phyloP scores from a whole-genome alignment of 345 rosid species.

The Salix koriyanagi region DNA sequence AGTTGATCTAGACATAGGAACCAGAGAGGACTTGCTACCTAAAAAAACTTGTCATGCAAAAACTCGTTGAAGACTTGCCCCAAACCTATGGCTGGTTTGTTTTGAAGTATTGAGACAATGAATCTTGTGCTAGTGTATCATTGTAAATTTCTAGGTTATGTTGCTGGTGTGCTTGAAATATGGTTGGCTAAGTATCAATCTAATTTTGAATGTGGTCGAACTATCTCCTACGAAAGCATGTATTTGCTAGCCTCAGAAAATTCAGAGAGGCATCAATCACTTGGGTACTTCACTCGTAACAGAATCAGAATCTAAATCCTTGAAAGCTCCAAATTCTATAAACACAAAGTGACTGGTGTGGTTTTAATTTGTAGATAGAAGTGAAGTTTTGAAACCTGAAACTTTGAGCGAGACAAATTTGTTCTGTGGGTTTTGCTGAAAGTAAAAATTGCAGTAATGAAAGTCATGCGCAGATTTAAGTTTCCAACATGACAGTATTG shows the following conservation, averaged over 20 bases:
- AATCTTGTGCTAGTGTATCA: constrained; percentile 21
- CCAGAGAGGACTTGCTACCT: constrained; percentile 11
- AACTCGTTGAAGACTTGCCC: constrained; percentile 9
- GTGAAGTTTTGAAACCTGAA: no score
- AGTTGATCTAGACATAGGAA: constrained; percentile 8
- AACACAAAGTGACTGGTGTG: no score
- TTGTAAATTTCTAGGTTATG: constrained; percentile 42
- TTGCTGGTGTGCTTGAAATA: neutral
- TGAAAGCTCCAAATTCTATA: no score
- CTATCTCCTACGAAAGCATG: neutral
- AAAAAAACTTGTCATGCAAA: neutral
- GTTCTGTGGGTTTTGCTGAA: no score
- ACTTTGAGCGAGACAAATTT: no score
- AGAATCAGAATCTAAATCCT: no score
- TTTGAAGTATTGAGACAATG: constrained; percentile 23
- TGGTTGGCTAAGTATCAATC: neutral
- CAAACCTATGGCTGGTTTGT: constrained; percentile 7
- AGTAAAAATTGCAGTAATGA: no score
- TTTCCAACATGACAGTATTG: no score
- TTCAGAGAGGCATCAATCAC: neutral
- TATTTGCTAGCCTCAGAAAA: neutral
- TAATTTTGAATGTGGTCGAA: neutral
- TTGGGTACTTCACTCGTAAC: no score
- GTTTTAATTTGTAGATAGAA: no score
- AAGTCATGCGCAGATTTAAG: no score